phyloP scores from a whole-genome alignment of 129 eudicot genomes.

The Ambrosia trifida region DNA sequence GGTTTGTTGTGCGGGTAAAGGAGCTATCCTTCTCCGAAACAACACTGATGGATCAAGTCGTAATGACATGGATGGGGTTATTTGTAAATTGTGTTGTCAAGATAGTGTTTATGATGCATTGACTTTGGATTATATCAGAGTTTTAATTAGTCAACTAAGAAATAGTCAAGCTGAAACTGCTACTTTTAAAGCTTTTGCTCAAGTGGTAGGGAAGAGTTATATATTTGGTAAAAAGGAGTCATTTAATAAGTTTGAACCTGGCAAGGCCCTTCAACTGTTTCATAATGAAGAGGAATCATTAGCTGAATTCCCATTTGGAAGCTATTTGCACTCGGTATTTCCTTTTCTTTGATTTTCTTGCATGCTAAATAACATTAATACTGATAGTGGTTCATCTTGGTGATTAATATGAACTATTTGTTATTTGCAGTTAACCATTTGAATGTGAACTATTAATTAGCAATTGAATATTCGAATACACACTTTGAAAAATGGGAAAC shows the following conservation, averaged over 20 bases:
- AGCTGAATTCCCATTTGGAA: constrained; percentile 84
- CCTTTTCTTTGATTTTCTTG: constrained; percentile 10
- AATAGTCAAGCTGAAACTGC: constrained; percentile 55
- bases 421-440: constrained; percentile 1
- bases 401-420: constrained; percentile 5
- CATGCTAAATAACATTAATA: constrained; percentile 13
- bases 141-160: constrained; percentile 60
- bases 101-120: constrained; percentile 81
- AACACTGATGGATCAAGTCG: constrained; percentile 35
- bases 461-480: not conserved
- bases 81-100: constrained; percentile 74
- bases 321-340: constrained; percentile 79
- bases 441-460: constrained; percentile 9
- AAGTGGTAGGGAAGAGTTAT: constrained; percentile 50
- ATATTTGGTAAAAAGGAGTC: constrained; percentile 39
- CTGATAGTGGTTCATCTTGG: not conserved
- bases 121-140: constrained; percentile 73
- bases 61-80: constrained; percentile 63
- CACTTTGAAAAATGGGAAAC: constrained; percentile 7
- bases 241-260: constrained; percentile 21
- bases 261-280: constrained; percentile 33
- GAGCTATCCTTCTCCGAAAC: constrained; percentile 71
- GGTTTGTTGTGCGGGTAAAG: constrained; percentile 89
- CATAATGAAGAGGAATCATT: constrained; percentile 82
- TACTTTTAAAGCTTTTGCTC: constrained; percentile 48